phyloP scores from a whole-genome alignment of 1,284 basidiomycete genomes.

The Moesziomyces antarcticus region DNA sequence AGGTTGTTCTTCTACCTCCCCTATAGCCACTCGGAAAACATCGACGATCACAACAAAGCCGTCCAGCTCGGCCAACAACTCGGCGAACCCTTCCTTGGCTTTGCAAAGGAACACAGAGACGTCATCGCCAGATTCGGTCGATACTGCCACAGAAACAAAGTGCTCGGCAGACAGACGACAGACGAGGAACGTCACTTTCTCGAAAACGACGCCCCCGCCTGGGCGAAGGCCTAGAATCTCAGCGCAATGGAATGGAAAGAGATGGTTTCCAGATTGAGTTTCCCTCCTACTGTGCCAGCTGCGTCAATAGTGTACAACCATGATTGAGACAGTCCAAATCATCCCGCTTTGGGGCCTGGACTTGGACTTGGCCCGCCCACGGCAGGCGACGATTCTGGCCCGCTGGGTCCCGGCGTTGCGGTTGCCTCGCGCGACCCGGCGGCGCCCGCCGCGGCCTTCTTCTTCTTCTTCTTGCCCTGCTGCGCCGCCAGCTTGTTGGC shows the following conservation, averaged over 20 bases:
- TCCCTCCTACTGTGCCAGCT: too few species aligned
- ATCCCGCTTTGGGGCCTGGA: constrained; percentile 26
- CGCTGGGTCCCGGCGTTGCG: constrained; percentile 33
- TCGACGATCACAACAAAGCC: constrained; percentile 32
- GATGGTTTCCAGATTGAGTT: too few species aligned
- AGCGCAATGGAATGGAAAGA: not conserved
- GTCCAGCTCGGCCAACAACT: constrained; percentile 21
- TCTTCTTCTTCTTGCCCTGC: constrained; percentile 54
- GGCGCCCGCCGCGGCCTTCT: constrained; percentile 24
- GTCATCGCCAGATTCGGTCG: constrained; percentile 31
- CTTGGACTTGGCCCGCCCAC: constrained; percentile 25
- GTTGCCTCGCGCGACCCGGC: constrained; percentile 29
- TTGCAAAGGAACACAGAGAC: constrained; percentile 27
- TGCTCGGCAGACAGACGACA: constrained; percentile 23
- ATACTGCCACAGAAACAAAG: constrained; percentile 36
- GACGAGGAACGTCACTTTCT: constrained; percentile 24
- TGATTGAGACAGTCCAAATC: too few species aligned
- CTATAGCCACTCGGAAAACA: constrained; percentile 29
- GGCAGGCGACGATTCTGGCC: constrained; percentile 33
- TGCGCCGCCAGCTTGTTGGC: constrained; percentile 60
- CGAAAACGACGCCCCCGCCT: constrained; percentile 17
- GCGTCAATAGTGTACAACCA: too few species aligned
- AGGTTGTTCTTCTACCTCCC: constrained; percentile 33
- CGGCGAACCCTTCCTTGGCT: constrained; percentile 21
- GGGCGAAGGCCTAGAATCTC: constrained; percentile 14